These are phyloP conservation scores for Cadophora malorum DNA, from an alignment of 2,329 filamentous ascomycete species.

Conservation along the genomic window DNA sequence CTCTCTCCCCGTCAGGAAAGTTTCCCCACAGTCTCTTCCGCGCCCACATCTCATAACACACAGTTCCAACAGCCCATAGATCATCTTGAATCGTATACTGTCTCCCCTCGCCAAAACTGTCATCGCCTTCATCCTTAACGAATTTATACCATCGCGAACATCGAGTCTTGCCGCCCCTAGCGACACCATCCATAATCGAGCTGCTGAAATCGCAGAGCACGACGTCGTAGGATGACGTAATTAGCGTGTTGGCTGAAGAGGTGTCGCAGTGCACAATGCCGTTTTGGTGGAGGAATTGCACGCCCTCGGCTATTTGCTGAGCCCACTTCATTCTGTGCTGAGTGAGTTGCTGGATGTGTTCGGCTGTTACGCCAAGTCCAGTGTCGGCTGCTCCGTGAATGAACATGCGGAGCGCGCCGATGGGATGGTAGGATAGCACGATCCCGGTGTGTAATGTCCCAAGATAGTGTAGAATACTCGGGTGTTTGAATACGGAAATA, in stretches of 20 bases:
- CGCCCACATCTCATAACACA: constrained; percentile 23
- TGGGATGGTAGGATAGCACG: constrained; percentile 16
- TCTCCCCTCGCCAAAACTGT: constrained; percentile 13
- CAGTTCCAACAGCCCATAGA: constrained; percentile 13
- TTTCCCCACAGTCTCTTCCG: constrained; percentile 16
- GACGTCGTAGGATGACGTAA: constrained; percentile 20
- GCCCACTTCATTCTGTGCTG: constrained; percentile 16
- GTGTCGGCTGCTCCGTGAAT: constrained; percentile 19
- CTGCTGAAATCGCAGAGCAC: constrained; percentile 24
- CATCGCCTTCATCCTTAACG: constrained; percentile 4
- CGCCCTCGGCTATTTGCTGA: constrained; percentile 17
- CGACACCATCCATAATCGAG: constrained; percentile 14
- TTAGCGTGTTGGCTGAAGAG: constrained; percentile 22
- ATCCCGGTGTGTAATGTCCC: constrained; percentile 19
- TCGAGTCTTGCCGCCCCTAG: constrained; percentile 5
- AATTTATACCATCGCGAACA: constrained; percentile 23
- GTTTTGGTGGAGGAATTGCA: constrained; percentile 21
- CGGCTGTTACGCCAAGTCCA: constrained; percentile 10
- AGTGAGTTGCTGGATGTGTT: constrained; percentile 4
- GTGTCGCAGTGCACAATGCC: constrained; percentile 23
- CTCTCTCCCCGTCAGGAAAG: constrained; percentile 13
- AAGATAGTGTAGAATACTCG: constrained; percentile 13
- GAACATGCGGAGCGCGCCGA: constrained; percentile 12
- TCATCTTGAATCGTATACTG: constrained; percentile 21
- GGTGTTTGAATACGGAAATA: constrained; percentile 12